phyloP scores from a whole-genome alignment of 2,329 filamentous ascomycete genomes.

The Dothistroma septosporum region DNA sequence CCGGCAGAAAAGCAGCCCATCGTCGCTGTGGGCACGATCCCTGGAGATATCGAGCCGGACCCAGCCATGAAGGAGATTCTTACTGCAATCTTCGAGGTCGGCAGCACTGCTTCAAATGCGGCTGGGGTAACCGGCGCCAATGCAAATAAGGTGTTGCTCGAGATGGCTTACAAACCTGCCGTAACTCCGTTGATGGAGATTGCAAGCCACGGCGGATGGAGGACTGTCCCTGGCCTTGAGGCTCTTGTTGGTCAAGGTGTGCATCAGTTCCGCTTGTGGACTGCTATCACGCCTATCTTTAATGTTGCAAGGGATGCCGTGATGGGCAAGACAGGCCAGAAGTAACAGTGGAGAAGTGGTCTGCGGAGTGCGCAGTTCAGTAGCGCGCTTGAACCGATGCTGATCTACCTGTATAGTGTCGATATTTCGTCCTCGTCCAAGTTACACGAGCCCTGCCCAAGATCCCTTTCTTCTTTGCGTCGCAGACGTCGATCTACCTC shows the following conservation, averaged over 20 bases:
- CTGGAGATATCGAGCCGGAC: constrained; percentile 81
- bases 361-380: not conserved
- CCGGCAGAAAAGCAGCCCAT: constrained; percentile 50
- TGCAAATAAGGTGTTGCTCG: constrained; percentile 63
- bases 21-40: constrained; percentile 85
- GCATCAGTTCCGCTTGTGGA: constrained; percentile 77
- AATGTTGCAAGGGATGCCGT: constrained; percentile 58
- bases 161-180: constrained; percentile 94
- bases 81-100: constrained; percentile 49
- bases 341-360: not conserved
- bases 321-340: constrained; percentile 26
- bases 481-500: too few species aligned
- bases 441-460: not conserved
- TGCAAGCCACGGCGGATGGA: constrained; percentile 71
- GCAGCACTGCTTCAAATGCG: constrained; percentile 39
- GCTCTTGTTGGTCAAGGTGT: constrained; percentile 80
- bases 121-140: constrained; percentile 32
- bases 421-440: not conserved
- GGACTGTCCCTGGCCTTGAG: constrained; percentile 79
- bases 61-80: constrained; percentile 63
- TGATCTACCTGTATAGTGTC: not conserved
- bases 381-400: not conserved
- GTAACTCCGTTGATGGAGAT: constrained; percentile 81
- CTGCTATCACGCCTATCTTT: constrained; percentile 71
- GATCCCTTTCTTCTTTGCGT: not conserved